These are phyloP conservation scores for Marasmius tenuissimus DNA, from an alignment of 1,284 basidiomycete genomes.

Conservation along the genomic window DNA sequence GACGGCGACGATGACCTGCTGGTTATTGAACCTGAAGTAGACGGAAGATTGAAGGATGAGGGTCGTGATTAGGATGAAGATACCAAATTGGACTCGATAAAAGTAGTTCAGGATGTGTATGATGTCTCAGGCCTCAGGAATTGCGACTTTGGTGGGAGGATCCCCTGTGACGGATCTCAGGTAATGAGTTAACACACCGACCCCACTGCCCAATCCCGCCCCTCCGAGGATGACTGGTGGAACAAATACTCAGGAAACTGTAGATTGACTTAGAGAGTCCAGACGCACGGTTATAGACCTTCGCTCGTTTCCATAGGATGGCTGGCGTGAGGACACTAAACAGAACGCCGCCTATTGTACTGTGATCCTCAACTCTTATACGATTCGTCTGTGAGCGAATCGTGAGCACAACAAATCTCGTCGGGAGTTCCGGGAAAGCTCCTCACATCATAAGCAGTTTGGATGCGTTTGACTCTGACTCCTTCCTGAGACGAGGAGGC, in stretches of 20 bases:
- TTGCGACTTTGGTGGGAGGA: neutral
- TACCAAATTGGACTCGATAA: neutral
- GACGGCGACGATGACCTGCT: slow-evolving; percentile 53
- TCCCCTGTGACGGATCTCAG: neutral
- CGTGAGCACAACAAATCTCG: neutral
- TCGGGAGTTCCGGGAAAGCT: neutral
- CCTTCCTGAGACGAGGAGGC: slow-evolving; percentile 34
- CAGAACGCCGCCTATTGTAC: slow-evolving; percentile 66
- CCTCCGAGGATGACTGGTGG: slow-evolving; percentile 6
- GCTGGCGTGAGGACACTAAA: slow-evolving; percentile 63
- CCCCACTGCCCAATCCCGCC: neutral
- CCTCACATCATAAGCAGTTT: slow-evolving; percentile 57
- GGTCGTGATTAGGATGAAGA: slow-evolving; percentile 29
- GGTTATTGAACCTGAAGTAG: slow-evolving; percentile 66
- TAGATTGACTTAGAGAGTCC: neutral
- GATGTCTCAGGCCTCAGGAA: neutral
- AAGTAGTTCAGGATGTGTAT: neutral
- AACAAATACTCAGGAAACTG: neutral
- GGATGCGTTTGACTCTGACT: slow-evolving; percentile 29
- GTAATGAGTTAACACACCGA: neutral
- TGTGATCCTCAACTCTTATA: slow-evolving; percentile 64
- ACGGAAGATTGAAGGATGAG: slow-evolving; percentile 71
- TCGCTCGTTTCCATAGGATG: slow-evolving; percentile 66
- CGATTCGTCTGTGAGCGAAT: slow-evolving; percentile 43
- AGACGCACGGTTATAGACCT: slow-evolving; percentile 51